A percentile compares a stretch with the other conserved stretches of the same genome.
These are phyloP conservation scores for Bipolaris sorokiniana DNA, from an alignment of 2,329 filamentous ascomycete genomes.

Conservation along the genomic window DNA sequence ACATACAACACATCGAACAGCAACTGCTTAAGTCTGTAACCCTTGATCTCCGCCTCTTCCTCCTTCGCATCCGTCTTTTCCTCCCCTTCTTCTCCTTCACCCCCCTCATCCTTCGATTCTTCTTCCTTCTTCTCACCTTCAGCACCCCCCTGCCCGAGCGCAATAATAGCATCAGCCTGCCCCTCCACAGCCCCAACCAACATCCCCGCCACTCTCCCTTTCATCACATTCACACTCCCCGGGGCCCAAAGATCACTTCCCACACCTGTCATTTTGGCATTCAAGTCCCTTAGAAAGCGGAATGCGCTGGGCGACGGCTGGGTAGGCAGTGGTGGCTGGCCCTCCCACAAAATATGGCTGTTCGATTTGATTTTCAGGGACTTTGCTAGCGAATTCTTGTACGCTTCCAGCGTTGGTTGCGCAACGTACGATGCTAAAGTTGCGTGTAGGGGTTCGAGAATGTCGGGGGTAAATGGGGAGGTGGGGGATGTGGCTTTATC, in stretches of 20 bases:
- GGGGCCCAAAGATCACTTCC: constrained; percentile 85
- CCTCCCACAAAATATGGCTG: constrained; percentile 79
- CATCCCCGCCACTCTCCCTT: constrained; percentile 58
- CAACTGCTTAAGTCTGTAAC: constrained; percentile 46
- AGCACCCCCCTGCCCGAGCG: too few species aligned
- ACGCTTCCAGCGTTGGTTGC: constrained; percentile 53
- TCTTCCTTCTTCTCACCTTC: constrained; percentile 10
- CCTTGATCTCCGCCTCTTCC: constrained; percentile 17
- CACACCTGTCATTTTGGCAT: constrained; percentile 68
- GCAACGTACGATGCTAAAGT: constrained; percentile 64
- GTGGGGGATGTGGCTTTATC: constrained; percentile 36
- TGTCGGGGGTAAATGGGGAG: constrained; percentile 50
- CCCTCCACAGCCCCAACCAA: not conserved
- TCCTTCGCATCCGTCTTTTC: constrained; percentile 1
- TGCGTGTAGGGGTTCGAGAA: constrained; percentile 69
- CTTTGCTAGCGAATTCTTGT: constrained; percentile 53
- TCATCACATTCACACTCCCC: constrained; percentile 68
- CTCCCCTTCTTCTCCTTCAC: constrained; percentile 2
- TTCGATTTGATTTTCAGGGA: constrained; percentile 58
- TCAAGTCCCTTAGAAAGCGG: constrained; percentile 70
- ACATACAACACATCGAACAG: constrained; percentile 55
- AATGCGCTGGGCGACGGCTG: constrained; percentile 80
- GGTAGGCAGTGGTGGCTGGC: constrained; percentile 72
- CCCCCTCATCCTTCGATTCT: constrained; percentile 1
- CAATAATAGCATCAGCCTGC: constrained; percentile 11